A percentile compares a stretch with the other conserved stretches of the same genome.
Conservation (phyloP, 352 stramenopile genomes). For the Globisporangium spinosum region DNA sequence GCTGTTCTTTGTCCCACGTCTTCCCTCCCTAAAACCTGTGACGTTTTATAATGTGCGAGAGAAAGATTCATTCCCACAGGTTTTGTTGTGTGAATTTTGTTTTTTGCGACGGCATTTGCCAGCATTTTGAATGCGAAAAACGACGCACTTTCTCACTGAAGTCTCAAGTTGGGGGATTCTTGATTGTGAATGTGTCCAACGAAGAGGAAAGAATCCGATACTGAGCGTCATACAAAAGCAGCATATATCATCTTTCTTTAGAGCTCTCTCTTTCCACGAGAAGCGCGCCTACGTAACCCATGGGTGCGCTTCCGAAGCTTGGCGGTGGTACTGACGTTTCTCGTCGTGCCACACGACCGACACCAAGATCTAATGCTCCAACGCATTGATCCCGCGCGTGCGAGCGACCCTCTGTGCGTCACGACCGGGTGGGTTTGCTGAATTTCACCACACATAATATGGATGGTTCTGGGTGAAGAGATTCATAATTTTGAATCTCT, state of each 20-base stretch:
- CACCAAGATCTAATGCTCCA: no score
- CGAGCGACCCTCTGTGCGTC: not conserved
- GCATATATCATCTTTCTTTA: not conserved
- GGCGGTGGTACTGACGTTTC: no score
- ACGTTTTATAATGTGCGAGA: no score
- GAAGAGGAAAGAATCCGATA: not conserved
- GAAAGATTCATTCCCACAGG: no score
- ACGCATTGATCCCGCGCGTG: not conserved
- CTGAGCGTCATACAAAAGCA: no score
- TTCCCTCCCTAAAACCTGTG: no score
- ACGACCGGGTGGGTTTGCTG: not conserved
- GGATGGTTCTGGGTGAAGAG: not conserved
- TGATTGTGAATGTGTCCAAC: not conserved
- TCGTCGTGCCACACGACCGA: no score
- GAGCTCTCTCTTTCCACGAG: no score
- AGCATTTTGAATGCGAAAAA: not conserved
- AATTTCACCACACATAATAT: not conserved
- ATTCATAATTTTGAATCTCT: not conserved
- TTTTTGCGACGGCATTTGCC: not conserved
- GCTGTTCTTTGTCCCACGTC: no score
- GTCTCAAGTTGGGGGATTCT: not conserved
- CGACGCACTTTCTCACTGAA: not conserved
- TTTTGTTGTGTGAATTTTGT: no score
- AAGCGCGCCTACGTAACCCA: no score
- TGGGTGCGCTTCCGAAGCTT: no score